Evolutionary conservation across 805 yeast species (phyloP).

Genomic region (Zygotorulaspora danielsina): DNA sequence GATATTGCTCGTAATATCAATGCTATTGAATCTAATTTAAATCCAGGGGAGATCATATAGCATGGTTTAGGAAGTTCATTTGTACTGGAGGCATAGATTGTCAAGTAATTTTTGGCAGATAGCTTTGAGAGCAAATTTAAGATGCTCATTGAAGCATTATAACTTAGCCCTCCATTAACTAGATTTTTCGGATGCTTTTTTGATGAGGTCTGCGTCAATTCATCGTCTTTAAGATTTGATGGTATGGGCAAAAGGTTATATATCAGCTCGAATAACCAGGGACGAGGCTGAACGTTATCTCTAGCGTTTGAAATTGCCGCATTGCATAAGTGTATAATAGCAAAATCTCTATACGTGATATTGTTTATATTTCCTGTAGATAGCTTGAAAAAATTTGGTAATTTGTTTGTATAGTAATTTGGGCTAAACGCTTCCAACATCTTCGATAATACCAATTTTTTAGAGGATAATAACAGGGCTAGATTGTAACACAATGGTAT

Average conservation of each 20-base stretch:
- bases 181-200: slow-evolving; percentile 26
- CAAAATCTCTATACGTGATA: slow-evolving; percentile 59
- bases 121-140: slow-evolving; percentile 39
- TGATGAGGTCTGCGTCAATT: slow-evolving; percentile 25
- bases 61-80: slow-evolving; percentile 6
- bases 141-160: slow-evolving; percentile 45
- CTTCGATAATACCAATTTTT: slow-evolving; percentile 36
- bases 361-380: slow-evolving; percentile 37
- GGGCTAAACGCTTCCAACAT: slow-evolving; percentile 45
- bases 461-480: slow-evolving; percentile 47
- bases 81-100: slow-evolving; percentile 17
- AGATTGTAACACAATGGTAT: slow-evolving; percentile 51
- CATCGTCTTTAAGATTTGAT: slow-evolving; percentile 15
- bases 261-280: slow-evolving; percentile 53
- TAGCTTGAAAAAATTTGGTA: slow-evolving; percentile 54
- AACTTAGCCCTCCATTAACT: slow-evolving; percentile 45
- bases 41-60: slow-evolving; percentile 27
- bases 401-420: slow-evolving; percentile 40
- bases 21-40: slow-evolving; percentile 55
- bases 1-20: slow-evolving; percentile 54
- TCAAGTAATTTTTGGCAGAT: slow-evolving; percentile 26
- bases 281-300: slow-evolving; percentile 29
- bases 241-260: slow-evolving; percentile 55
- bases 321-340: slow-evolving; percentile 49
- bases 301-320: slow-evolving; percentile 40